These are phyloP conservation scores for Butyriboletus loyo DNA, from an alignment of 768 basidiomycete species.

Conservation along the genomic window DNA sequence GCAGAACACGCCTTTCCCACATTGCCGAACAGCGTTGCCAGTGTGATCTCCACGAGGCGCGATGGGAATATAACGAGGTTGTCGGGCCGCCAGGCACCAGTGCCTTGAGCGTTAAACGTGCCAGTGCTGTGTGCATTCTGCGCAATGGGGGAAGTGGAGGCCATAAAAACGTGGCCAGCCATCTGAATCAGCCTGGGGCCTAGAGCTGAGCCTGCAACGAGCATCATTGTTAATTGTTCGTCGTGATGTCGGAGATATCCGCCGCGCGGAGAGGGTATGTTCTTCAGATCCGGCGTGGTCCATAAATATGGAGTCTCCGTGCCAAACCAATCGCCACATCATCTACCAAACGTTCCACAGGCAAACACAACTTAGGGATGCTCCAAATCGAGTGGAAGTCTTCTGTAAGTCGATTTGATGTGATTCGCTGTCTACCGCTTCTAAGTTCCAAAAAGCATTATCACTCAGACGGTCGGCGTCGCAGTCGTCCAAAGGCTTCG, in stretches of 20 bases:
- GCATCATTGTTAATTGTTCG: not conserved
- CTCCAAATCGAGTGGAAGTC: slow-evolving; percentile 35
- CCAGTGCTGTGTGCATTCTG: not conserved
- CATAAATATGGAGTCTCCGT: slow-evolving; percentile 24
- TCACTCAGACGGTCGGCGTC: slow-evolving; percentile 38
- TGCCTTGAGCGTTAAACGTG: slow-evolving; percentile 10
- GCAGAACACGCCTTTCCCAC: slow-evolving; percentile 18
- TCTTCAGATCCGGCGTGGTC: not conserved
- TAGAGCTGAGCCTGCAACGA: not conserved
- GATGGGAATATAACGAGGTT: slow-evolving; percentile 16
- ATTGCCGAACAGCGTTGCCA: slow-evolving; percentile 1
- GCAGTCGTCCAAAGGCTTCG: slow-evolving; percentile 50
- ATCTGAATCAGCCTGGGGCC: not conserved
- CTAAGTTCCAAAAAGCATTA: slow-evolving; percentile 26
- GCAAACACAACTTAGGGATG: slow-evolving; percentile 11
- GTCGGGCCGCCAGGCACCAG: not conserved
- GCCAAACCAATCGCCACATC: slow-evolving; percentile 7
- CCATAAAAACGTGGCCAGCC: slow-evolving; percentile 9
- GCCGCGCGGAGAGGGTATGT: slow-evolving; percentile 16
- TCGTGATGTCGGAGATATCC: slow-evolving; percentile 14
- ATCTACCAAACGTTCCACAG: slow-evolving; percentile 7
- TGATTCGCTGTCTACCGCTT: not conserved
- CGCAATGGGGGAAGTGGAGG: not conserved
- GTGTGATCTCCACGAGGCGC: slow-evolving; percentile 13
- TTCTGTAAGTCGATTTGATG: slow-evolving; percentile 22